phyloP scores from a whole-genome alignment of 331 rosid genomes.

The Acacia pycnantha region DNA sequence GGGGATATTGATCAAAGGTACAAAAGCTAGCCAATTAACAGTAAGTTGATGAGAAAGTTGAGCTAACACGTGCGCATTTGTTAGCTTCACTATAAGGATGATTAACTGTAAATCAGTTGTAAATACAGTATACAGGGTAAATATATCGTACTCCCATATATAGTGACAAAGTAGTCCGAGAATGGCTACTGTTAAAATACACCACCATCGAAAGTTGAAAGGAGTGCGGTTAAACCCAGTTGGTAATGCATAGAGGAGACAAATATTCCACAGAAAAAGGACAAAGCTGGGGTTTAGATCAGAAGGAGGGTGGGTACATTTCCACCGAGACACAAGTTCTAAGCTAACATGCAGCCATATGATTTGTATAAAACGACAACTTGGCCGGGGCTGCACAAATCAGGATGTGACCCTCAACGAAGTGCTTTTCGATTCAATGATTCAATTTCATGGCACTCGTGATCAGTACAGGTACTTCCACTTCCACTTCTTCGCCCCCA shows the following conservation, averaged over 20 bases:
- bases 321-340: slow-evolving; percentile 20
- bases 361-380: slow-evolving; percentile 32
- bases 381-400: slow-evolving; percentile 20
- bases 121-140: neutral
- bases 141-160: too few species aligned
- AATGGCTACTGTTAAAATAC: neutral
- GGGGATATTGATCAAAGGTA: too few species aligned
- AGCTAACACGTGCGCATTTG: too few species aligned
- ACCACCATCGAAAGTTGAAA: neutral
- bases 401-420: slow-evolving; percentile 37
- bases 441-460: slow-evolving; percentile 17
- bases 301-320: slow-evolving; percentile 25
- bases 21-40: too few species aligned
- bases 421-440: slow-evolving; percentile 36
- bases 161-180: neutral
- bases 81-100: neutral
- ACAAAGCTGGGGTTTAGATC: slow-evolving; percentile 27
- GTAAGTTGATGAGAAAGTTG: too few species aligned
- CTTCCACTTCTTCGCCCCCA: neutral
- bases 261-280: slow-evolving; percentile 19
- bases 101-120: neutral
- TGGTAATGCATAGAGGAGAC: neutral
- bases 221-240: neutral
- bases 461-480: slow-evolving; percentile 31
- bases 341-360: neutral